Base-by-base conservation (phyloP, 2,329 filamentous ascomycete genomes). In the Pseudocercospora pini-densiflorae region DNA sequence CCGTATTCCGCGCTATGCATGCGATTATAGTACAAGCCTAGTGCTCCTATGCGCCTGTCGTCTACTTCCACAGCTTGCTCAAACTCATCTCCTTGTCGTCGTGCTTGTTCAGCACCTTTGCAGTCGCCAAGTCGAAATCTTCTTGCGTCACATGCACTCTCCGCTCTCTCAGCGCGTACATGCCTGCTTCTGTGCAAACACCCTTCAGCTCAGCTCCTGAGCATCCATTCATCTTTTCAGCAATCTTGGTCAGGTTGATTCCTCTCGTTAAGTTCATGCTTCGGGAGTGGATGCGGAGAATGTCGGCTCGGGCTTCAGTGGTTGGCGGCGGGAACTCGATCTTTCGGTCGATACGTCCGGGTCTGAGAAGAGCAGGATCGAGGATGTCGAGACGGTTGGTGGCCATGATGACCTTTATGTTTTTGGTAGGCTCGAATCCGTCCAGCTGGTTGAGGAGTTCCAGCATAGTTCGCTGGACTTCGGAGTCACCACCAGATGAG, bases 401-500 rank as follows among this genome's bases (percentile, higher is more conserved):
- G 62, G 95, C 95, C 94, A 99, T 99, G 83, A 99, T 97, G 80
- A 99, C 93, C 82, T 99, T 99, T 89, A 99, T 99, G 83, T 98
- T 97, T 86, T 75, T 76, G 55, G 94, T 98, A 5, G 95, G 95
- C 82, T 98, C 95, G 81, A 99, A 99, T 59, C 95, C 95, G 78
- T 99, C 95, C 67, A 99, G 88, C 85, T 99, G 95, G 84, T 99
- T 99, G 71, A 99, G 89, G 67, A 99, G 86, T 81, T 99, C 95
- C 82, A 99, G 83, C 95, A 99, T 99, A 57, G 95, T 99, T 76
- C 95, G 90, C 83, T 99, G 95, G 61, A 99, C 95, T 81, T 99
- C 95, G 0, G 94, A 97, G 78, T 99, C 95, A 77, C 95, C 95
- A 61, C 94, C 94, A 21, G 92, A 96, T 65, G 92, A 96, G 27